Base-by-base conservation (phyloP, 192 early-diverging fungal species). In the Entomortierella lignicola region DNA sequence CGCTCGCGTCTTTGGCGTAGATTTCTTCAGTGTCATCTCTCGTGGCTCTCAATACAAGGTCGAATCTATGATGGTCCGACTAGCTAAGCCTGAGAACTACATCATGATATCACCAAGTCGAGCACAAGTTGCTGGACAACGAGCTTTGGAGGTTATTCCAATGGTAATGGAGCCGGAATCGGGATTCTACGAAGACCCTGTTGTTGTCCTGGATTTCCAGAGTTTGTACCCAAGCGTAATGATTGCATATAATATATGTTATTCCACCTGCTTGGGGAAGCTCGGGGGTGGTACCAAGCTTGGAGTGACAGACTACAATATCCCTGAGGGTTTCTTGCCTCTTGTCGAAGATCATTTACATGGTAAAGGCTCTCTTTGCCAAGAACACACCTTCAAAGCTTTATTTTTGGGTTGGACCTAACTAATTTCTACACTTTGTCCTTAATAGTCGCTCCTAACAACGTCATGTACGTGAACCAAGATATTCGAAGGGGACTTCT, bases 221-320 rank as follows among this genome's bases (percentile, higher is more conserved):
- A 93, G 92, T 53, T 82, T 98, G 20, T 98, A 98, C 60, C 97
- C 97, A 21, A 95, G 94, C 66, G 85, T 98, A 18, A 96, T 98
- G 91, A 97, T 98, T 73, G 97, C 95, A 0, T 98, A 96, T 82
- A 98, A 98, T 73, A 95, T 93, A 51, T 98, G 97, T 71, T 97
- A 87, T 72, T 96, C 95, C 13, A 98, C 97, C 0, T 95, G 95
- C 70, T 72, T 98, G 2, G 96, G 97, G 0, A 86, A 81, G 42
- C 55, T 87, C 4, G 87, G 87, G 18, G 66, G 74, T 10, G 55
- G 63, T 0, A 80, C 81, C 1, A 77, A 87, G 21, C 77, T 97
- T 34, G 96, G 96, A 13, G 90, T 92, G 13, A 71, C 88, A 5
- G 82, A 84, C 31, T 81, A 90, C 43, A 71, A 85, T 26, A 42